A percentile compares a stretch with the other conserved stretches of the same genome.
These are phyloP conservation scores for Alopecurus myosuroides DNA, from an alignment of 176 grass and related monocot species.

Conservation along the genomic window DNA sequence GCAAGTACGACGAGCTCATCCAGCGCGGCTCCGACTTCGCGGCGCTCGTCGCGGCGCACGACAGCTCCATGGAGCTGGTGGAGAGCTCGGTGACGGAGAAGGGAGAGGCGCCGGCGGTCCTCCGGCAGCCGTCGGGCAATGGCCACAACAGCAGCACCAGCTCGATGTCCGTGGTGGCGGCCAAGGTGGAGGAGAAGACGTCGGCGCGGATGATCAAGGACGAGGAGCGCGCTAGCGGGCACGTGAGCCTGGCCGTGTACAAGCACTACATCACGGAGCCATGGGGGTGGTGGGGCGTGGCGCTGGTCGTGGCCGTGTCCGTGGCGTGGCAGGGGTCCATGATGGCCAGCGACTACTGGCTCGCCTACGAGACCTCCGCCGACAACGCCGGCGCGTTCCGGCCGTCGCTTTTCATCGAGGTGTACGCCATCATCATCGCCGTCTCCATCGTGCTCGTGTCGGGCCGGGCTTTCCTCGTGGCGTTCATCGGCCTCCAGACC, in stretches of 20 bases:
- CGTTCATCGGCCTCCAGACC: constrained; percentile 65
- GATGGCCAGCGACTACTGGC: constrained; percentile 89
- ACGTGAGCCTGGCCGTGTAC: constrained; percentile 72
- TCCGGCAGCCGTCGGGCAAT: constrained; percentile 27
- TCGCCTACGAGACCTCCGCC: constrained; percentile 69
- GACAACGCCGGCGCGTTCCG: constrained; percentile 42
- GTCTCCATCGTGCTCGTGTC: constrained; percentile 52
- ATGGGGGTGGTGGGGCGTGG: constrained; percentile 75
- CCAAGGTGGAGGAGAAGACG: constrained; percentile 59
- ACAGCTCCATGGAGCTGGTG: constrained; percentile 96
- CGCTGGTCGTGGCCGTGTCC: constrained; percentile 39
- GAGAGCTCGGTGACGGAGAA: constrained; percentile 40
- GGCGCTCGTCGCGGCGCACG: constrained; percentile 72
- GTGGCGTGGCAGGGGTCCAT: constrained; percentile 62
- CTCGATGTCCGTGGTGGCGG: constrained; percentile 15
- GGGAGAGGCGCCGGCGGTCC: constrained; percentile 19
- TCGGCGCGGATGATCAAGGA: constrained; percentile 76
- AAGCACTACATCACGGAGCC: constrained; percentile 82
- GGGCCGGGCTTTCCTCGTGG: constrained; percentile 51
- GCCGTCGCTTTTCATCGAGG: constrained; percentile 58
- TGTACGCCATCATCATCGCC: constrained; percentile 47
- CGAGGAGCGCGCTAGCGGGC: constrained; percentile 78
- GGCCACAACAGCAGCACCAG: not conserved
- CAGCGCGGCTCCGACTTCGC: constrained; percentile 55
- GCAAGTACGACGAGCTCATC: constrained; percentile 78